Evolutionary conservation across 495 filamentous ascomycete species (phyloP).

Genomic region (Daldinia concentrica): DNA sequence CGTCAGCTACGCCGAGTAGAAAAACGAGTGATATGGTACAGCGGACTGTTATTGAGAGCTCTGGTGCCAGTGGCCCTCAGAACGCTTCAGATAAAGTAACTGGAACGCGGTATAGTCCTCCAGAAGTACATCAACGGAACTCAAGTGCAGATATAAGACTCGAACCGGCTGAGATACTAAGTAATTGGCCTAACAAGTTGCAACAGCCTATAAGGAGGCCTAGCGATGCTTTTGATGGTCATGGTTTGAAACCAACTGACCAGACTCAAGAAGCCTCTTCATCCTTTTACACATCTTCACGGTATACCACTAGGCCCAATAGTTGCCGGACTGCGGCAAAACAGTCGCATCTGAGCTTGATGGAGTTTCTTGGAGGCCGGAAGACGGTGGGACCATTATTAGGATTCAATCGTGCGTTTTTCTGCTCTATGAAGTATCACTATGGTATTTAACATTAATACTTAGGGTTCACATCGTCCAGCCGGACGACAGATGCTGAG

Average conservation of each 20-base stretch:
- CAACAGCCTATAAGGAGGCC: neutral
- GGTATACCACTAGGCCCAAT: conserved; percentile 38
- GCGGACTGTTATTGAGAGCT: conserved; percentile 34
- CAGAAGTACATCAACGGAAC: neutral
- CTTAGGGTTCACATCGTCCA: conserved; percentile 32
- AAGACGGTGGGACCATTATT: conserved; percentile 25
- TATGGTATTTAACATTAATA: conserved; percentile 13
- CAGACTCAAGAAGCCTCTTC: conserved; percentile 30
- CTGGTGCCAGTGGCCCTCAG: conserved; percentile 7
- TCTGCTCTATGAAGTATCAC: neutral
- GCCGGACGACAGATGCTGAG: conserved; percentile 40
- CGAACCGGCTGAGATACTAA: neutral
- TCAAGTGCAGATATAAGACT: neutral
- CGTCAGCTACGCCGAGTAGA: conserved; percentile 43
- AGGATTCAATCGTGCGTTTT: conserved; percentile 33
- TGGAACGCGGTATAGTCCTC: neutral
- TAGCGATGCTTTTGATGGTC: neutral
- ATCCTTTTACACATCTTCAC: conserved; percentile 40
- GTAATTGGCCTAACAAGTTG: neutral
- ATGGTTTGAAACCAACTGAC: neutral
- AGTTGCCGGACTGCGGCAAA: conserved; percentile 35
- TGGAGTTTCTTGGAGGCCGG: conserved; percentile 30
- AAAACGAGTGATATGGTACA: conserved; percentile 42
- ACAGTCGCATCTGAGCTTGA: conserved; percentile 28
- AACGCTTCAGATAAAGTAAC: neutral